A percentile compares a stretch with the other conserved stretches of the same genome.
Conservation (phyloP, 805 yeast genomes). For the Candida maris region DNA sequence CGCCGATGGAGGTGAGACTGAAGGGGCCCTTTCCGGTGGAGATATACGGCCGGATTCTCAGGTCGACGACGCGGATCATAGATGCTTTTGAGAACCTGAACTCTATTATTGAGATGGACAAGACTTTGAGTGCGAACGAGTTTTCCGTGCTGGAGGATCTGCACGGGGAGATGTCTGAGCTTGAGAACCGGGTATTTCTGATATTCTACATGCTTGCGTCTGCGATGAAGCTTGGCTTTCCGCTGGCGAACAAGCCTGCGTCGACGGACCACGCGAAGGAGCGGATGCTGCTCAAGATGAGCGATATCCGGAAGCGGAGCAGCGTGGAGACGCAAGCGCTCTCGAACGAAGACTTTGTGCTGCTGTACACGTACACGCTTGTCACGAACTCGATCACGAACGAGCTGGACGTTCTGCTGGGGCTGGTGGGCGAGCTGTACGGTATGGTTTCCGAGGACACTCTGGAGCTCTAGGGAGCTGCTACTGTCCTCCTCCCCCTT, state of each 20-base stretch:
- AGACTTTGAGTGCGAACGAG: constrained; percentile 50
- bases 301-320: constrained; percentile 46
- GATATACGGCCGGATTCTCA: constrained; percentile 48
- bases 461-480: constrained; percentile 39
- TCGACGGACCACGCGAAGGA: constrained; percentile 73
- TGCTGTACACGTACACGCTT: constrained; percentile 70
- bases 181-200: constrained; percentile 68
- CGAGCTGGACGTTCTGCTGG: constrained; percentile 58
- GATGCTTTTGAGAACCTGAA: constrained; percentile 75
- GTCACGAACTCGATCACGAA: constrained; percentile 66
- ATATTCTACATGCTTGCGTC: constrained; percentile 78
- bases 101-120: constrained; percentile 62
- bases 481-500: constrained; percentile 3
- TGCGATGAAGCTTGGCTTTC: constrained; percentile 70
- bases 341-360: constrained; percentile 69
- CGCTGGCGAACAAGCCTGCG: constrained; percentile 74
- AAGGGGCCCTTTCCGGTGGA: constrained; percentile 66
- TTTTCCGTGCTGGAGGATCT: constrained; percentile 52
- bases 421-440: constrained; percentile 51
- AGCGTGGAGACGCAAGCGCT: constrained; percentile 32
- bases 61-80: constrained; percentile 58
- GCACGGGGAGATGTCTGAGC: constrained; percentile 56
- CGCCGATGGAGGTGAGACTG: constrained; percentile 70
- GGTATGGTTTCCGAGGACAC: constrained; percentile 66
- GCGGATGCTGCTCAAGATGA: constrained; percentile 60